Evolutionary conservation across 2,329 filamentous ascomycete species (phyloP).

Genomic region (Podosphaera xanthii): DNA sequence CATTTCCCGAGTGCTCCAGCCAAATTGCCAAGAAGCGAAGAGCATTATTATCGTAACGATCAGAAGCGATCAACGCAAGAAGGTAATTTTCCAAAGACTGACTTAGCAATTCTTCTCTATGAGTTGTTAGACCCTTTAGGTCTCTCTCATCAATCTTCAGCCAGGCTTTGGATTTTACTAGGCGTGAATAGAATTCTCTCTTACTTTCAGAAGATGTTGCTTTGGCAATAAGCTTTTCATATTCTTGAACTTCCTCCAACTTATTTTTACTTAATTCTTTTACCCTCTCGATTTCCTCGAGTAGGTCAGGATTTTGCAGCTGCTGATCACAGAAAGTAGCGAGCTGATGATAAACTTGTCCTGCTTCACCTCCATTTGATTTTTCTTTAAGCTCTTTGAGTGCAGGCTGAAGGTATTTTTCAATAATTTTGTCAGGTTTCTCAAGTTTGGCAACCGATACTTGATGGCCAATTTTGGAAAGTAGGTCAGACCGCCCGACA

Average conservation of each 20-base stretch:
- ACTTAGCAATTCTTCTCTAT: constrained; percentile 60
- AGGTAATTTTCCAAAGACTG: constrained; percentile 87
- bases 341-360: constrained; percentile 83
- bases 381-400: constrained; percentile 56
- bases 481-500: constrained; percentile 52
- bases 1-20: constrained; percentile 65
- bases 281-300: constrained; percentile 67
- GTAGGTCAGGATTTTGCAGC: constrained; percentile 60
- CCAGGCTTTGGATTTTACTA: constrained; percentile 63
- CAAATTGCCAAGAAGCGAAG: constrained; percentile 84
- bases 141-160: constrained; percentile 77
- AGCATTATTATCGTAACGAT: constrained; percentile 72
- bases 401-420: constrained; percentile 64
- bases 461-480: constrained; percentile 73
- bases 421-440: constrained; percentile 75
- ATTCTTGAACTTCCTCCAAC: constrained; percentile 52
- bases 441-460: constrained; percentile 77
- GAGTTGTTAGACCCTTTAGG: constrained; percentile 53
- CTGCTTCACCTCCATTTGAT: constrained; percentile 47
- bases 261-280: constrained; percentile 62
- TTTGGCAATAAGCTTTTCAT: constrained; percentile 32
- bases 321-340: constrained; percentile 90
- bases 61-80: constrained; percentile 59
- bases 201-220: constrained; percentile 24
- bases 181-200: constrained; percentile 33